Base-by-base conservation (phyloP, 2,329 filamentous ascomycete species). In the Colletotrichum lentis region DNA sequence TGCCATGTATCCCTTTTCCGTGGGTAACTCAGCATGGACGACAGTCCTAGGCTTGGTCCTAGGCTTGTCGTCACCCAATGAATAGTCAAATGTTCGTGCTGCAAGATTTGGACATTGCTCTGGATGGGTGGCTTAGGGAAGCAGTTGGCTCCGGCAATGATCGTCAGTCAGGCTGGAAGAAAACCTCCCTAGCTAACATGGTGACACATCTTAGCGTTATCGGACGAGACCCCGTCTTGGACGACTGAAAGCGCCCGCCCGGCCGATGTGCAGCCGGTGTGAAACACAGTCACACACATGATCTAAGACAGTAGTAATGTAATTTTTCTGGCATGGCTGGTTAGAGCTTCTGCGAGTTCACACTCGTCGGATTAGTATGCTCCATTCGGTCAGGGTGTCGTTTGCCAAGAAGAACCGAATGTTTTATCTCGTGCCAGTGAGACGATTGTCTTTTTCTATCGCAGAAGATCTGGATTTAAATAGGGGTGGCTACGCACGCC, bases 251-350 rank as follows among this genome's bases (percentile, higher is more conserved):
- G 49, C 16, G 39, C 22, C 49, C 43, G 39, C 39, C 24, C 55
- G 35, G 49, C 65, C 49, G 62, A 46, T 16, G 12, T 50, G 37
- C 20, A 50, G 8, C 16, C n/a, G 20, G 37, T 50, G 62, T 60
- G 62, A 22, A 24, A 50, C 27, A 50, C n/a, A 20, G 37, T 60
- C 43, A 35, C 14, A 65, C 62, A 68, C 62, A 65, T 7, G 2
- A 60, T 64, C 65, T 59, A 59, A 65, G 65, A 68, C 62, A 65
- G 61, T 39, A 7, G 31, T 35, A 35, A 35, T 35, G 31, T 35
- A 35, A 35, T 10, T 35, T 0, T 10, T 10, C 31, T 35, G 31
- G 10, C 31, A 35, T 10, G 31, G 7, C 3, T 35, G 20, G 39
- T 44, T n/a, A 41, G 11, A 18, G 11, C 3, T 56, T 43, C 22